A percentile compares a stretch with the other conserved stretches of the same genome.
phyloP scores from a whole-genome alignment of 2,329 filamentous ascomycete genomes.

The Gaeumannomyces sp. region DNA sequence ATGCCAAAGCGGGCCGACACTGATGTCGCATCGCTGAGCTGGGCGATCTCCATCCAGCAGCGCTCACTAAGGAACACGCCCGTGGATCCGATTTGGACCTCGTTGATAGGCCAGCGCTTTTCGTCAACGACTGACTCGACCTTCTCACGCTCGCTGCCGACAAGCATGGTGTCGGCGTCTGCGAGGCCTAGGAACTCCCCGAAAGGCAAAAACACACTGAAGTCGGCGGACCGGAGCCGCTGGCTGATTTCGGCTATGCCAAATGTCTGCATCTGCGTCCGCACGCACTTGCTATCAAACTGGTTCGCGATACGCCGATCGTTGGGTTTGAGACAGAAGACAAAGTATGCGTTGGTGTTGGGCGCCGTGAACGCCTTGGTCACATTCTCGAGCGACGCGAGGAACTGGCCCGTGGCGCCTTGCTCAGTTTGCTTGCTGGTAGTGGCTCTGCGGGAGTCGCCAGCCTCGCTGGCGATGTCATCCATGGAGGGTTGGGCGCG shows the following conservation, averaged over 20 bases:
- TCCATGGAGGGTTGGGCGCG: slow-evolving; percentile 33
- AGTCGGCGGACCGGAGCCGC: slow-evolving; percentile 84
- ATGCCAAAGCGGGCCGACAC: slow-evolving; percentile 46
- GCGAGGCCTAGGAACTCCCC: slow-evolving; percentile 88
- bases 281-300: slow-evolving; percentile 97
- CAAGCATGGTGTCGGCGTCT: slow-evolving; percentile 75
- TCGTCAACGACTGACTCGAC: slow-evolving; percentile 87
- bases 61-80: slow-evolving; percentile 93
- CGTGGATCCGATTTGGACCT: slow-evolving; percentile 83
- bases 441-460: slow-evolving; percentile 33
- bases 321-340: slow-evolving; percentile 97
- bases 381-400: slow-evolving; percentile 83
- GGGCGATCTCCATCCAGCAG: slow-evolving; percentile 88
- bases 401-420: slow-evolving; percentile 87
- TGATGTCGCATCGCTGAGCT: slow-evolving; percentile 58
- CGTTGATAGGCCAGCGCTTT: slow-evolving; percentile 86
- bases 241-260: slow-evolving; percentile 97
- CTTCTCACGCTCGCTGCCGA: slow-evolving; percentile 89
- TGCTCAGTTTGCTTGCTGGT: slow-evolving; percentile 55
- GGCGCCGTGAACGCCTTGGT: slow-evolving; percentile 76
- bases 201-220: slow-evolving; percentile 92
- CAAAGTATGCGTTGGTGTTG: slow-evolving; percentile 88
- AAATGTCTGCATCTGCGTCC: slow-evolving; percentile 88
- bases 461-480: slow-evolving; percentile 39
- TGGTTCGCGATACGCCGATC: slow-evolving; percentile 96